A percentile compares a stretch with the other conserved stretches of the same genome.
Conservation (phyloP, 345 rosid genomes). For the Moringa oleifera region DNA sequence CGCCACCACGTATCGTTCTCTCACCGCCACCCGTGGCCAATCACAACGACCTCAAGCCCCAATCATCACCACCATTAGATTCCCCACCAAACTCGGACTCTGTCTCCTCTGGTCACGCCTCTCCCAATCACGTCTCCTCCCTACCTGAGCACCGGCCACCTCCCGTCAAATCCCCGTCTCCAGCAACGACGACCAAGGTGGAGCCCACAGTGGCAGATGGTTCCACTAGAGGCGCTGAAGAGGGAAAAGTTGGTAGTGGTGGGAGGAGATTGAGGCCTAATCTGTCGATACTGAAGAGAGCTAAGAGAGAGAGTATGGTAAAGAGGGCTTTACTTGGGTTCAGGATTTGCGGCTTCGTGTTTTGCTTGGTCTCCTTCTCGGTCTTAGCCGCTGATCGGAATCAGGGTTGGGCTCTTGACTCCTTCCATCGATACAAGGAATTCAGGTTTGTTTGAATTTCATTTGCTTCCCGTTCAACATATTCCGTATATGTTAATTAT, state of each 20-base stretch:
- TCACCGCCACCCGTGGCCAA: no score
- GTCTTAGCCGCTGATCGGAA: slow-evolving; percentile 75
- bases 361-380: slow-evolving; percentile 67
- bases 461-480: neutral
- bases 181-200: slow-evolving; percentile 18
- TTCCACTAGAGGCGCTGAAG: slow-evolving; percentile 17
- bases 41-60: slow-evolving; percentile 6
- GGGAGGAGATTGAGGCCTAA: slow-evolving; percentile 34
- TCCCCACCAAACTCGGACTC: slow-evolving; percentile 39
- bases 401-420: slow-evolving; percentile 89
- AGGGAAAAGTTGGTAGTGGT: slow-evolving; percentile 23
- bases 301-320: slow-evolving; percentile 35
- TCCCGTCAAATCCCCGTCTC: slow-evolving; percentile 11
- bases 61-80: slow-evolving; percentile 22
- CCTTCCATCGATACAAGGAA: slow-evolving; percentile 75
- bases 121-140: slow-evolving; percentile 43
- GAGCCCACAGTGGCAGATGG: slow-evolving; percentile 23
- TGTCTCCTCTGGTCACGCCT: slow-evolving; percentile 25
- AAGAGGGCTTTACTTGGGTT: slow-evolving; percentile 47
- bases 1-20: slow-evolving; percentile 10
- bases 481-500: no score
- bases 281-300: slow-evolving; percentile 42
- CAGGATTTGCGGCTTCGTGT: slow-evolving; percentile 56
- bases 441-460: slow-evolving; percentile 47
- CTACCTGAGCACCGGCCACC: slow-evolving; percentile 18